phyloP scores from a whole-genome alignment of 805 yeast species.

The Kurtzmaniella cleridarum region DNA sequence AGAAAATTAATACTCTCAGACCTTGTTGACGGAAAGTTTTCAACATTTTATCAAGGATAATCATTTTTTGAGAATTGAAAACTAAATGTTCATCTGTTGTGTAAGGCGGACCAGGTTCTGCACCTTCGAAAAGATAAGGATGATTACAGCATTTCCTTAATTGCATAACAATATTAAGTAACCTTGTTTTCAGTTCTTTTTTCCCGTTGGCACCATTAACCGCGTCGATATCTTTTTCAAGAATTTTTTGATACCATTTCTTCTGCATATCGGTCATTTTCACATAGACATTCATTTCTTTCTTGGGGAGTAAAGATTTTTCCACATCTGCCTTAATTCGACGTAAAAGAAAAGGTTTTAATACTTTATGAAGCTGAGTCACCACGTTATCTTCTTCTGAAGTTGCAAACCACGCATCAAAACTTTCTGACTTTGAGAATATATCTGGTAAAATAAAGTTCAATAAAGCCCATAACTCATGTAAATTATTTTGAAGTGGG shows the following conservation, averaged over 20 bases:
- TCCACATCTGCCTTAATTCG: constrained; percentile 81
- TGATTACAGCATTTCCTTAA: constrained; percentile 81
- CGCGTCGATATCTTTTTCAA: constrained; percentile 79
- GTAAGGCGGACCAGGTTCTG: constrained; percentile 85
- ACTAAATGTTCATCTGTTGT: constrained; percentile 82
- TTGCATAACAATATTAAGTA: constrained; percentile 79
- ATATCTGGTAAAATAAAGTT: constrained; percentile 76
- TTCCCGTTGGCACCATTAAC: constrained; percentile 78
- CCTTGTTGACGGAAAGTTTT: constrained; percentile 62
- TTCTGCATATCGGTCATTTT: constrained; percentile 78
- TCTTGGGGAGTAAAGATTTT: constrained; percentile 67
- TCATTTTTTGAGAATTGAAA: constrained; percentile 65
- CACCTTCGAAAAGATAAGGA: constrained; percentile 81
- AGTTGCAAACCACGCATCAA: constrained; percentile 65
- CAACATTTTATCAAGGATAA: constrained; percentile 63
- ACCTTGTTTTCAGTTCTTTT: constrained; percentile 68
- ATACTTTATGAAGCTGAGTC: constrained; percentile 67
- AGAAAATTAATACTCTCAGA: constrained; percentile 70
- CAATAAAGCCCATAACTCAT: constrained; percentile 76
- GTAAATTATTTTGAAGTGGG: constrained; percentile 73
- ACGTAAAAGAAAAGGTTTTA: constrained; percentile 69
- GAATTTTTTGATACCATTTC: constrained; percentile 68
- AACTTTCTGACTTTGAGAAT: constrained; percentile 65
- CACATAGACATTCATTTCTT: constrained; percentile 67
- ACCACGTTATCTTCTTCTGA: constrained; percentile 48